Evolutionary conservation across 2,329 filamentous ascomycete genomes (phyloP).

Genomic region (Fusarium bactridioides): DNA sequence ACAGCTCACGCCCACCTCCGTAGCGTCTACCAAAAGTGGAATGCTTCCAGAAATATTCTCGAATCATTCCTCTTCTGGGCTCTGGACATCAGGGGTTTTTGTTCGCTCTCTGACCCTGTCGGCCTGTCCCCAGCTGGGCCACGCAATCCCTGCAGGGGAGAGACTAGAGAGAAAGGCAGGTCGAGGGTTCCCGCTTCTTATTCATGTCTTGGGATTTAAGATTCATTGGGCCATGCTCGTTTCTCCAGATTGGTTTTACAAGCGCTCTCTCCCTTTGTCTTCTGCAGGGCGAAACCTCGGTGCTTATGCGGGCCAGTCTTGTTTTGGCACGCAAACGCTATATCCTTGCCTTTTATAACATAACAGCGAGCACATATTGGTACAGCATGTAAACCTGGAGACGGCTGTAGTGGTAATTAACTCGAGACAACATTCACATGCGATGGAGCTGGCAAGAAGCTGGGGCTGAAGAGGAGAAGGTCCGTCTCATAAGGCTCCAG

Average conservation of each 20-base stretch:
- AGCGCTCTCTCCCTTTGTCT: neutral
- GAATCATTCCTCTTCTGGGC: slow-evolving; percentile 32
- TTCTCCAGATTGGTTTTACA: slow-evolving; percentile 1
- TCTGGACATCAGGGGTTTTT: slow-evolving; percentile 14
- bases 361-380: slow-evolving; percentile 15
- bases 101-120: neutral
- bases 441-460: neutral
- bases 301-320: slow-evolving; percentile 38
- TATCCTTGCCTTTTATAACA: slow-evolving; percentile 20
- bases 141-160: slow-evolving; percentile 24
- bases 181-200: neutral
- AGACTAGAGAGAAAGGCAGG: neutral
- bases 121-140: neutral
- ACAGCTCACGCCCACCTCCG: slow-evolving; percentile 18
- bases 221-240: neutral
- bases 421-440: slow-evolving; percentile 36
- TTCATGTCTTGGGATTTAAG: neutral
- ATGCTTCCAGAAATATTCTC: slow-evolving; percentile 39
- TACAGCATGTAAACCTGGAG: neutral
- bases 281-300: slow-evolving; percentile 33
- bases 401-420: neutral
- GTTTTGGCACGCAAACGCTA: slow-evolving; percentile 1
- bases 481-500: neutral
- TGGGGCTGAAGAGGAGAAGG: neutral
- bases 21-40: slow-evolving; percentile 4